phyloP scores from a whole-genome alignment of 78 protist species.

The Polysphondylium violaceum region DNA sequence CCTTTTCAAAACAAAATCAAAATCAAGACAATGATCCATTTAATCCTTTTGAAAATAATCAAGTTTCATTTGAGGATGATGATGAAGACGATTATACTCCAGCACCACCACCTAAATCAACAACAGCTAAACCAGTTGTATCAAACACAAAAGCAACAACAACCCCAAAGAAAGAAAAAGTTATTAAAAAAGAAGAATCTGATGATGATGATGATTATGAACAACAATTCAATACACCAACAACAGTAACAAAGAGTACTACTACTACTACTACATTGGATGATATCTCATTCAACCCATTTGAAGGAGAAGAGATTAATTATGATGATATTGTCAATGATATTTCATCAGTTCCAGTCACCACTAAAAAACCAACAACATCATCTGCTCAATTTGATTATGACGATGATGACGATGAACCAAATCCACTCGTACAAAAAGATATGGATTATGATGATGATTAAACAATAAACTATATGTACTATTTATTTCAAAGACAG shows the following conservation, averaged over 20 bases:
- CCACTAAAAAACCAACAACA: not conserved
- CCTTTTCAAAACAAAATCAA: no score
- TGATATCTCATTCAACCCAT: constrained; percentile 20
- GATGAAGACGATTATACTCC: not conserved
- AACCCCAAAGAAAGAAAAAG: not conserved
- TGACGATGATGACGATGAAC: not conserved
- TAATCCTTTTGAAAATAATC: constrained; percentile 12
- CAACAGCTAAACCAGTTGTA: constrained; percentile 3
- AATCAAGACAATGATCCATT: no score
- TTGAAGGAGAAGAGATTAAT: not conserved
- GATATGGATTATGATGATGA: constrained; percentile 27
- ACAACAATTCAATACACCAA: no score
- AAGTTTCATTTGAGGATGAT: not conserved
- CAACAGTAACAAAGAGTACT: no score
- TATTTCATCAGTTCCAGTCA: not conserved
- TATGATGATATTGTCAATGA: not conserved
- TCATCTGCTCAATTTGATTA: not conserved
- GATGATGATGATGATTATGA: not conserved
- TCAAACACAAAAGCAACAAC: not conserved
- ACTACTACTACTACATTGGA: no score
- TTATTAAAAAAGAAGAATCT: constrained; percentile 4
- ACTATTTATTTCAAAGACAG: not conserved
- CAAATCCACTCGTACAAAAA: constrained; percentile 12
- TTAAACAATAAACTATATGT: no score
- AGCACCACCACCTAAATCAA: not conserved